Percentiles rank a stretch among this genome's conserved stretches.
Evolutionary conservation across 73 alveolate genomes (phyloP).

Genomic region (Blepharisma stoltei): DNA sequence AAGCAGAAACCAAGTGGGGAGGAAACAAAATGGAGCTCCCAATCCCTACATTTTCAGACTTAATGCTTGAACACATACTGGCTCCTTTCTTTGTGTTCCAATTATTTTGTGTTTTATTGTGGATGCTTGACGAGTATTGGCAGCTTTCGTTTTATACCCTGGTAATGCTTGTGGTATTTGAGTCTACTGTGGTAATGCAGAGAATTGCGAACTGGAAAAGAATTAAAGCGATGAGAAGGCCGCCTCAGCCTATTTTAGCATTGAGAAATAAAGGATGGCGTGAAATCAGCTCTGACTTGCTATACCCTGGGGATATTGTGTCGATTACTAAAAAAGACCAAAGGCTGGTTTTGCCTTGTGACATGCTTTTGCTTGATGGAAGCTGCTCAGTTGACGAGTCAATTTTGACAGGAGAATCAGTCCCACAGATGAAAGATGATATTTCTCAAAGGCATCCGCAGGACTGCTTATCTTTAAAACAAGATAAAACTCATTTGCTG

Average conservation of each 20-base stretch:
- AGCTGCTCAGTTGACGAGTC: slow-evolving; percentile 89
- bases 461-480: slow-evolving; percentile 40
- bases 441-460: slow-evolving; percentile 42
- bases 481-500: slow-evolving; percentile 47
- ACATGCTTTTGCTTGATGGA: slow-evolving; percentile 78
- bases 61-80: slow-evolving; percentile 79
- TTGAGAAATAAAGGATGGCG: slow-evolving; percentile 75
- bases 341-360: slow-evolving; percentile 68
- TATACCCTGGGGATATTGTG: slow-evolving; percentile 91
- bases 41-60: slow-evolving; percentile 69
- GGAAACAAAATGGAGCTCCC: slow-evolving; percentile 80
- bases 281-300: slow-evolving; percentile 73
- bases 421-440: slow-evolving; percentile 53
- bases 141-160: slow-evolving; percentile 86
- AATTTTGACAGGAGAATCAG: slow-evolving; percentile 92
- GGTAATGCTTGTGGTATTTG: slow-evolving; percentile 83
- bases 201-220: slow-evolving; percentile 92
- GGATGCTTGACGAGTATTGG: slow-evolving; percentile 98
- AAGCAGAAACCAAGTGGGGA: slow-evolving; percentile 67
- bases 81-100: slow-evolving; percentile 97
- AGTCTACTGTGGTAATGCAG: slow-evolving; percentile 89
- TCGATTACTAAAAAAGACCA: slow-evolving; percentile 48
- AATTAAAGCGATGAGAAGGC: slow-evolving; percentile 86
- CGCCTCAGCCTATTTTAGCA: slow-evolving; percentile 77
- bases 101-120: slow-evolving; percentile 88